Base-by-base conservation (phyloP, 2,329 filamentous ascomycete species). In the Annulohypoxylon truncatum region DNA sequence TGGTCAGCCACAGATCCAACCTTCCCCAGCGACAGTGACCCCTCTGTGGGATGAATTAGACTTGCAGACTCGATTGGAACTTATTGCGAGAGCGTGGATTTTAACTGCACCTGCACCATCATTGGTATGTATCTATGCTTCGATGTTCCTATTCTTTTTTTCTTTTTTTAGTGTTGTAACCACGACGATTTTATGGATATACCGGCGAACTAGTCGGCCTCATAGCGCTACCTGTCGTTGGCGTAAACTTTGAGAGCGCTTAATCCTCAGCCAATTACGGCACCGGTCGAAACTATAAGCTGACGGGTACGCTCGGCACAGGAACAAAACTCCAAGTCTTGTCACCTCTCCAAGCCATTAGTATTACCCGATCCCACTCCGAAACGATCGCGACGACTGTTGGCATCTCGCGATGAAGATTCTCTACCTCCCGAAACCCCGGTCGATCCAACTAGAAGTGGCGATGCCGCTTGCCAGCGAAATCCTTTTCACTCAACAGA, bases 61-160 rank as follows among this genome's bases (percentile, higher is more conserved):
- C 50, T 40, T 84, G 70, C 71, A 73, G 54, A 66, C 73, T 62
- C 78, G 74, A 66, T 66, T 84, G 53, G 68, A 73, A 55, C 70
- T 79, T 24, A 82, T 85, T 71, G 79, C 82, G 8, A 73, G 73
- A 46, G 74, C 75, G 31, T 84, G 82, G 82, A 66, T 80, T 35
- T 73, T 77, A 33, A 67, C 77, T 15, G 68, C 61, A 62, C 64
- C 72, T 51, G 55, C 54, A 28, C 28, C 33, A 9, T 58, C 26
- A 61, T 67, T 72, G 72, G 80, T 81, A 77, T 73, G 79, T 68
- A 61, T 67, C 51, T 4, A 35, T 57, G 22, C 24, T 59, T 48
- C 22, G 26, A n/a, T 22, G 4, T 50, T 28, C 31, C 10, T 38
- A 15, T 26, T 55, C 51, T 53, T 38, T 9, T 10, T 55, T 38